Evolutionary conservation across 495 filamentous ascomycete species (phyloP), one percentile per base, ranked within the genome.

Genomic region (Talaromyces wortmannii): DNA sequence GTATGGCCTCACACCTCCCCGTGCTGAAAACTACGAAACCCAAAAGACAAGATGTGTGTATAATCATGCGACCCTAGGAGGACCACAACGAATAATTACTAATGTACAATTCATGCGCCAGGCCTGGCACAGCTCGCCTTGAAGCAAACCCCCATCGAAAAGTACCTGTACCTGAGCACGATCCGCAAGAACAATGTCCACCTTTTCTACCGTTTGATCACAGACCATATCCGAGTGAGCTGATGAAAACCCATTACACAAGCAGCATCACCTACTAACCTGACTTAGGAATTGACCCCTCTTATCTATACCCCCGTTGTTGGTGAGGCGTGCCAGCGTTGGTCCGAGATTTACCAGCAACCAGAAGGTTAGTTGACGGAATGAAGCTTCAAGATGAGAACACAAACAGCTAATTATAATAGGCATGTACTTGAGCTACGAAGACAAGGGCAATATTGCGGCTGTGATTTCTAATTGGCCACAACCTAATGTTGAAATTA

Each of bases 261-360:
- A 55, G 57, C 51, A 43, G 48, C 31, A 5, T 51, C 33, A 53
- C 49, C 64, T 50, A 65, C 57, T 32, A 48, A 46, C 48, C 48
- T 58, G 12, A 6, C 45, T 54, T 71, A 88, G 73, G 88, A 92
- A 65, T 72, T 97, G 60, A 96, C 95, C 61, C 94, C 94, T 45
- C 75, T 97, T 55, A 95, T 98, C 63, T 98, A 98, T 74, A 98
- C 94, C 15, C 94, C 94, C 5, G 94, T 91, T 59, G 95, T 98
- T 61, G 94, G 94, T 59, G 92, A 98, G 67, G 94, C 95, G 31
- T 98, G 94, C 74, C 73, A 95, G 61, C 83, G 92, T 67, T 98
- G 95, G 84, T 95, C 90, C 32, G 89, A 95, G 59, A 86, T 97
- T 61, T 98, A 94, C 79, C 95, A 91, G 33, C 88, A 90, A 56